Evolutionary conservation across 2,329 filamentous ascomycete species (phyloP).

Genomic region (Fusarium nurragi): DNA sequence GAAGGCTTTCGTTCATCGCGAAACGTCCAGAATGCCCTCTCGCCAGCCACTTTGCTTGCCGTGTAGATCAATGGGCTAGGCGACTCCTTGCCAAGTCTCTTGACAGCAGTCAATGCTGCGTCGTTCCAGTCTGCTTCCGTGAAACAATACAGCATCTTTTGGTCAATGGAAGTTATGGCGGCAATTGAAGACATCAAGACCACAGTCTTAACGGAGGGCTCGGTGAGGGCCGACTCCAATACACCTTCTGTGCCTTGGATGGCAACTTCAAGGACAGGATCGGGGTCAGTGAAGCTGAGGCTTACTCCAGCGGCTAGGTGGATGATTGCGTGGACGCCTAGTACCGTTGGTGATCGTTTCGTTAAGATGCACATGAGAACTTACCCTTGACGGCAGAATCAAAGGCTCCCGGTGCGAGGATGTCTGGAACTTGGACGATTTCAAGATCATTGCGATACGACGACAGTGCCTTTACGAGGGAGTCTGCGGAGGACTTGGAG

Average conservation of each 20-base stretch:
- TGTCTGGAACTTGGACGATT: constrained; percentile 49
- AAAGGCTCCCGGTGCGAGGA: constrained; percentile 48
- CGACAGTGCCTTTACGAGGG: constrained; percentile 32
- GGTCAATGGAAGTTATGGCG: constrained; percentile 11
- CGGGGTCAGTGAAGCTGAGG: constrained; percentile 35
- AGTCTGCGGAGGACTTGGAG: constrained; percentile 39
- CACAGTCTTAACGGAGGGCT: constrained; percentile 38
- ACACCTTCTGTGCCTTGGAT: constrained; percentile 33
- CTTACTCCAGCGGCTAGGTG: constrained; percentile 38
- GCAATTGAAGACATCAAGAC: constrained; percentile 42
- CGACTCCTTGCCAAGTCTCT: constrained; percentile 34
- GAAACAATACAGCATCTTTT: constrained; percentile 19
- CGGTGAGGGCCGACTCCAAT: constrained; percentile 34
- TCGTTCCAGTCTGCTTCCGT: constrained; percentile 42
- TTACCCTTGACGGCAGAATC: constrained; percentile 48
- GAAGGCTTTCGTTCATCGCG: constrained; percentile 31
- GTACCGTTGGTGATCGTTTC: background rate
- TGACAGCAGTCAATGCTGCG: constrained; percentile 22
- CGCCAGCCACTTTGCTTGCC: constrained; percentile 37
- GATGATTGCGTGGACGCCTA: constrained; percentile 37
- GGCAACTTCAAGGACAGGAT: constrained; percentile 34
- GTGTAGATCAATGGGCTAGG: constrained; percentile 33
- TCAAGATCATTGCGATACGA: constrained; percentile 35
- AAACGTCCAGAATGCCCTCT: constrained; percentile 42
- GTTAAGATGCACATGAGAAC: background rate